Percentiles rank a stretch among this genome's conserved stretches.
Evolutionary conservation across 345 rosid species (phyloP).

Genomic region (Turritis glabra): DNA sequence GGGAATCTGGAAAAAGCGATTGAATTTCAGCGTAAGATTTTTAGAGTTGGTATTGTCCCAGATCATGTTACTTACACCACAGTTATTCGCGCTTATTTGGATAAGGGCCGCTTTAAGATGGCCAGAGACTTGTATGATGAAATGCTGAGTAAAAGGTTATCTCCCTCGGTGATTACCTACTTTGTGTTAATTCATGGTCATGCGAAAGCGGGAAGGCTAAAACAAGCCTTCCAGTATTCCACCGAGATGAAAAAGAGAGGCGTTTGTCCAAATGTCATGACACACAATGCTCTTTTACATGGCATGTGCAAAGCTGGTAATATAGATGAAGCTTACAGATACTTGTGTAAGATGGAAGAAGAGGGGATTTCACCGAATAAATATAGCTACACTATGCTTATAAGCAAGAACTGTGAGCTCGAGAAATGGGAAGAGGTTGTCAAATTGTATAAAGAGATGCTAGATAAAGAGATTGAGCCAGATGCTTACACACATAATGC

Average conservation of each 20-base stretch:
- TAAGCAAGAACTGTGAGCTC: slow-evolving; percentile 50
- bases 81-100: slow-evolving; percentile 55
- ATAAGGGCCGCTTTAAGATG: slow-evolving; percentile 50
- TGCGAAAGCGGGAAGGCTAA: slow-evolving; percentile 56
- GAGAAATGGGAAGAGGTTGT: slow-evolving; percentile 65
- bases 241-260: slow-evolving; percentile 59
- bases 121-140: slow-evolving; percentile 52
- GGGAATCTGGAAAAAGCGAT: slow-evolving; percentile 52
- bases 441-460: slow-evolving; percentile 69
- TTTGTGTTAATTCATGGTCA: slow-evolving; percentile 71
- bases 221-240: slow-evolving; percentile 52
- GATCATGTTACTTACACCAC: slow-evolving; percentile 69
- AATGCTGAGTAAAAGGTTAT: slow-evolving; percentile 53
- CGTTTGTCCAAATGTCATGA: slow-evolving; percentile 63
- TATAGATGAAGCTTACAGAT: slow-evolving; percentile 51
- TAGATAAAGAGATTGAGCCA: slow-evolving; percentile 58
- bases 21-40: slow-evolving; percentile 52
- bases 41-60: slow-evolving; percentile 50
- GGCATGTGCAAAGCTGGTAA: slow-evolving; percentile 62
- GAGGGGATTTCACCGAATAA: slow-evolving; percentile 59
- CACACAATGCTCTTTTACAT: slow-evolving; percentile 65
- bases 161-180: slow-evolving; percentile 67
- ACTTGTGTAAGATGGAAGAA: slow-evolving; percentile 59
- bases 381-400: slow-evolving; percentile 75
- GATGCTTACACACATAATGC: slow-evolving; percentile 58